Evolutionary conservation across 2,329 filamentous ascomycete species (phyloP).

Genomic region (Sporothrix dimorphospora): DNA sequence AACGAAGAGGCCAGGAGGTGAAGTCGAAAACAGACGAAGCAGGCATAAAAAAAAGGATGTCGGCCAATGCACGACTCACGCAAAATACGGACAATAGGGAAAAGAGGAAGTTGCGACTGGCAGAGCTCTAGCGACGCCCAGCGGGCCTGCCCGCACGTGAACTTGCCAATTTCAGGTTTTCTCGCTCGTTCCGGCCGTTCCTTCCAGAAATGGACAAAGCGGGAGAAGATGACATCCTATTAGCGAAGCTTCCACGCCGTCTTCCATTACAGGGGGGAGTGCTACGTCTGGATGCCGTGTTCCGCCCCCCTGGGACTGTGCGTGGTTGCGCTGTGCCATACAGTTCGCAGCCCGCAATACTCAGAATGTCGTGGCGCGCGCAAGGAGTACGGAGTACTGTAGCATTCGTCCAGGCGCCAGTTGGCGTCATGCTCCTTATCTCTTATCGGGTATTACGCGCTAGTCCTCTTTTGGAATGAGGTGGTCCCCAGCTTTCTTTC

Average conservation of each 20-base stretch:
- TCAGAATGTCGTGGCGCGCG: not conserved
- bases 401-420: not conserved
- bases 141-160: not conserved
- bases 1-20: not conserved
- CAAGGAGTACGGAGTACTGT: too few relatives aligned
- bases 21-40: constrained; percentile 3
- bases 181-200: not conserved
- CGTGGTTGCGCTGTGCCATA: not conserved
- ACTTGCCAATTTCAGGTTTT: not conserved
- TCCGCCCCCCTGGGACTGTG: not conserved
- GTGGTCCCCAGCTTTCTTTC: constrained; percentile 1
- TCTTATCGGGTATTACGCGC: not conserved
- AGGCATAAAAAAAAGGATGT: not conserved
- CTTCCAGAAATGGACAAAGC: not conserved
- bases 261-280: constrained; percentile 1
- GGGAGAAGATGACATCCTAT: not conserved
- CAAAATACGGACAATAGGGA: not conserved
- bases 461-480: not conserved
- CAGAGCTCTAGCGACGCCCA: not conserved
- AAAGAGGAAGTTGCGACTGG: not conserved
- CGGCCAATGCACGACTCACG: not conserved
- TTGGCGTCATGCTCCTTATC: not conserved
- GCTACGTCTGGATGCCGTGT: not conserved
- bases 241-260: constrained; percentile 1
- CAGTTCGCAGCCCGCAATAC: not conserved